Conservation (phyloP, 495 filamentous ascomycete species). For the Sordaria brevicollis region DNA sequence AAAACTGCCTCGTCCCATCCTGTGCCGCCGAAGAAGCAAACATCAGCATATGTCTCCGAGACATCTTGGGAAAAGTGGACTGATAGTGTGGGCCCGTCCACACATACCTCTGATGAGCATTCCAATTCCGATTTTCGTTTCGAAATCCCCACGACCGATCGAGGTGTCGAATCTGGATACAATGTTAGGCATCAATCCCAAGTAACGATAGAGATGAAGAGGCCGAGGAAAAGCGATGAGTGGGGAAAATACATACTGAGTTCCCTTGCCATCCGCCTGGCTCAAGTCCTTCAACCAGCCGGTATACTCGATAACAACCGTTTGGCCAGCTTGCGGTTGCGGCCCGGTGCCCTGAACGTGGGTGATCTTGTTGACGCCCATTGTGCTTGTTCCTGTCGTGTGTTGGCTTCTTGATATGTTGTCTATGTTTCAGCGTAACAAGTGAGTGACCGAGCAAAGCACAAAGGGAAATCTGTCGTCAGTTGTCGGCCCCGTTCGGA, state of each 20-base stretch:
- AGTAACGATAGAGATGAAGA: background rate
- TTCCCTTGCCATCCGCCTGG: constrained; percentile 40
- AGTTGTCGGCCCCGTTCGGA: background rate
- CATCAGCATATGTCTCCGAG: constrained; percentile 4
- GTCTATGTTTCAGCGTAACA: background rate
- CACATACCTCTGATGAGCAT: constrained; percentile 66
- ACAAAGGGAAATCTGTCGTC: background rate
- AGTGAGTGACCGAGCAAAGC: background rate
- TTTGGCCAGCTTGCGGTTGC: constrained; percentile 51
- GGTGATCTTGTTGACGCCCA: constrained; percentile 42
- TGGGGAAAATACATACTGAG: constrained; percentile 24
- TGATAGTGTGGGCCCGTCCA: background rate
- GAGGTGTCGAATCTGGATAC: constrained; percentile 69
- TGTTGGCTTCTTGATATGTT: background rate
- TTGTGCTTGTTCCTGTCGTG: constrained; percentile 12
- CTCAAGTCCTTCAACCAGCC: constrained; percentile 63
- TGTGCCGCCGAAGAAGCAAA: constrained; percentile 15
- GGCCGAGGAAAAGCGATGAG: background rate
- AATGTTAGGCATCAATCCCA: background rate
- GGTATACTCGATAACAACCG: constrained; percentile 72
- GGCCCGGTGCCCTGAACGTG: constrained; percentile 33
- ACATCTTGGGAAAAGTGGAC: background rate
- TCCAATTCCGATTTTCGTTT: constrained; percentile 59
- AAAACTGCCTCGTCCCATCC: constrained; percentile 84
- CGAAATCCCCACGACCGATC: constrained; percentile 51